Base-by-base conservation (phyloP, 2,329 filamentous ascomycete genomes). In the Alternaria longipes region DNA sequence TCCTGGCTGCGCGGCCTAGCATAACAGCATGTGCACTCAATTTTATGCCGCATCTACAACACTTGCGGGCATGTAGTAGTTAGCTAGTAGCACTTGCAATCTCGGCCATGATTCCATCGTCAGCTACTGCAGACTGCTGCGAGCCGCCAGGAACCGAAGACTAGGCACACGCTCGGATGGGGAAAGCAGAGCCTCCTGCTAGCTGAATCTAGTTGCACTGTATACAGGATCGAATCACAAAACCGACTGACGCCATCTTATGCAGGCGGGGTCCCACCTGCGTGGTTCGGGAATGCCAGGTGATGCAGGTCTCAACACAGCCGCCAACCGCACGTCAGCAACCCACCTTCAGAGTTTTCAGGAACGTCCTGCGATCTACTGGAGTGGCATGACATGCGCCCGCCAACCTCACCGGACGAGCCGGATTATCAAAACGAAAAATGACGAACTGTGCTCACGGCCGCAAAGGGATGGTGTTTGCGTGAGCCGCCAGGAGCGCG, bases 121-220 rank as follows among this genome's bases (percentile, higher is more conserved):
- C 51, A 45, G 24, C 54, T 54, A 40, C 45, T 55, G 56, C 46
- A 47, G 24, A 62, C 54, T 52, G 30, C 62, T 69, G 67, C 65
- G 64, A 49, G 59, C 60, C 49, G 62, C 55, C 70, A 72, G 70
- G 73, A 65, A 72, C 71, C 61, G 40, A 45, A 59, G 50, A 62
- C 64, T 56, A 65, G 64, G 55, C 54, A 61, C 54, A 64, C 72
- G 73, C 71, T 77, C 71, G 69, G 69, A 74, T 74, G 74, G 73
- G 70, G 73, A 72, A 74, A 58, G 62, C 72, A 73, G 71, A 76
- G 73, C 75, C 73, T 74, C 73, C 53, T 70, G 42, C 66, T 70
- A 68, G 53, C 56, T 63, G 44, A 53, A 56, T 62, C 50, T 51
- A 51, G 57, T 60, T 59, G 59, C 63, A 54, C 65, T 59, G 46